Conservation (phyloP, 192 early-diverging fungal genomes). For the Gonapodya prolifera region DNA sequence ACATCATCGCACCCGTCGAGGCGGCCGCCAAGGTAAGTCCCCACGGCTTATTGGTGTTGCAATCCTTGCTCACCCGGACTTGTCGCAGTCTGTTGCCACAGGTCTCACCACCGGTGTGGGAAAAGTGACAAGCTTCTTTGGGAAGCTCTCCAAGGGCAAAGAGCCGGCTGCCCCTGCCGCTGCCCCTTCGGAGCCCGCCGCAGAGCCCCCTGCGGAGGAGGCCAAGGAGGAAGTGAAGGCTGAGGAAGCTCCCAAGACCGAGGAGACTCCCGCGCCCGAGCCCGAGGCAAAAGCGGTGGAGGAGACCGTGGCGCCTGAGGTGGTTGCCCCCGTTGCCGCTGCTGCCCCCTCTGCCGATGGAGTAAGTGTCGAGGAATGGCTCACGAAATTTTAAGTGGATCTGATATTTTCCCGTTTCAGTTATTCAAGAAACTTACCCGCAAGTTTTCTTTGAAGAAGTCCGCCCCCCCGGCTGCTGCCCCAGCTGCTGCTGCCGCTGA, state of each 20-base stretch:
- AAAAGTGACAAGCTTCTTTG: neutral
- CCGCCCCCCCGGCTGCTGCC: neutral
- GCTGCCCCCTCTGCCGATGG: neutral
- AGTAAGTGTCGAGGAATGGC: no score
- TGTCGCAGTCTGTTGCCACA: neutral
- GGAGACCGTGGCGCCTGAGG: no score
- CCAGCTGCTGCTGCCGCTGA: no score
- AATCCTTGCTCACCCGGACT: neutral
- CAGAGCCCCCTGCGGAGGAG: neutral
- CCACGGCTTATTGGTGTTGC: neutral
- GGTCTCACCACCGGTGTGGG: neutral
- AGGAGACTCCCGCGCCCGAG: neutral
- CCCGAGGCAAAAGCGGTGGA: no score
- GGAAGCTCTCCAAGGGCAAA: neutral
- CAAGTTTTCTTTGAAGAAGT: neutral
- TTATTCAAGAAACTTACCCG: neutral
- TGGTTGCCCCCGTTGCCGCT: neutral
- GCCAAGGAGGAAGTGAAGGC: neutral
- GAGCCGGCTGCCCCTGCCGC: no score
- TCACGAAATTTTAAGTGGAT: neutral
- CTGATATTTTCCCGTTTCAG: neutral
- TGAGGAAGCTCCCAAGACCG: neutral
- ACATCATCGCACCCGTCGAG: neutral
- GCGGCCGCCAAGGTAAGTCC: neutral
- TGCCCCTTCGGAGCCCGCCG: no score